Evolutionary conservation across 768 basidiomycete species (phyloP).

Genomic region (Leccinum obscurum): DNA sequence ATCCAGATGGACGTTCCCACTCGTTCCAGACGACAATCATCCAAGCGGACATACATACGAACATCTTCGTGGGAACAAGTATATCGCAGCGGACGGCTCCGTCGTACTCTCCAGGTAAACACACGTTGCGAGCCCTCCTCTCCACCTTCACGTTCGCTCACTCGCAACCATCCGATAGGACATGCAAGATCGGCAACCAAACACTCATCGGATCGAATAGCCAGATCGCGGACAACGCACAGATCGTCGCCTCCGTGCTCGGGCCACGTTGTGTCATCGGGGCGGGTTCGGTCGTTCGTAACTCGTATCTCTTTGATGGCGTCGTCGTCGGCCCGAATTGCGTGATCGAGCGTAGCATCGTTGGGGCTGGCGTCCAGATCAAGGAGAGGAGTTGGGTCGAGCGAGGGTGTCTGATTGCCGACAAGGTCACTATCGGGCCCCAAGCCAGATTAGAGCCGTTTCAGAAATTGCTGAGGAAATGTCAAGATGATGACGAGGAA

Average conservation of each 20-base stretch:
- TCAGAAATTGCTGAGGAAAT: conserved; percentile 65
- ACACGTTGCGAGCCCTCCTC: background rate
- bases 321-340: conserved; percentile 70
- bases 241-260: conserved; percentile 72
- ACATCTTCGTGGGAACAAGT: conserved; percentile 84
- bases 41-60: conserved; percentile 83
- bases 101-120: conserved; percentile 81
- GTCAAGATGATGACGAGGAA: conserved; percentile 36
- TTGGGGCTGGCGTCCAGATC: conserved; percentile 77
- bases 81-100: conserved; percentile 76
- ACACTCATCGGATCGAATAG: conserved; percentile 83
- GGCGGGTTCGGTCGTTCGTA: conserved; percentile 59
- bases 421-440: conserved; percentile 80
- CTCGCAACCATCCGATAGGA: conserved; percentile 42
- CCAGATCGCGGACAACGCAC: conserved; percentile 63
- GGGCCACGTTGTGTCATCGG: conserved; percentile 78
- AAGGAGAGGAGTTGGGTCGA: conserved; percentile 66
- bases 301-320: conserved; percentile 85
- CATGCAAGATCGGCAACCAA: conserved; percentile 78
- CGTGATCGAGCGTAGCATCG: conserved; percentile 73
- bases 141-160: background rate
- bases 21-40: conserved; percentile 93
- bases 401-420: conserved; percentile 78
- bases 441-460: conserved; percentile 65
- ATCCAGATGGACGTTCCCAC: conserved; percentile 91